Base-by-base conservation (phyloP, 106 monocot species). In the Apostasia ramifera region DNA sequence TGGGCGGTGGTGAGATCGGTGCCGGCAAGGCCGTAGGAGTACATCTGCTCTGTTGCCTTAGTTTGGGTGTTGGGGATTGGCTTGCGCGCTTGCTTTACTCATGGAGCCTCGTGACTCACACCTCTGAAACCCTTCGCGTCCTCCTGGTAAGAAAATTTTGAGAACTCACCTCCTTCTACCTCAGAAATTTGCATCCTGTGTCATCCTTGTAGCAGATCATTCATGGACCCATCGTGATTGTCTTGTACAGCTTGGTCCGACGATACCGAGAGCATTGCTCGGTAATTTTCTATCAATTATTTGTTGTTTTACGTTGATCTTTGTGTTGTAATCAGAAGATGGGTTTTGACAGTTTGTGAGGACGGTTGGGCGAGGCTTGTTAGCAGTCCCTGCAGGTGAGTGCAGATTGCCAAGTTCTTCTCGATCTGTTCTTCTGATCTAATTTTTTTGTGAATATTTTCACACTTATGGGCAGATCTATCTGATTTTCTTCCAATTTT, bases 331-430 rank as follows among this genome's bases (percentile, higher is more conserved):
- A n/a, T n/a, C 3, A 57, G 63, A 68, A 0, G 9, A 53, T 61
- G 61, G 50, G 68, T 62, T 74, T 63, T 77, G 26, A 7, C 74
- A 87, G 87, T 80, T 73, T 51, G 59, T 40, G 59, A 78, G 60
- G 74, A 74, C 80, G 5, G 71, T 72, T 8, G 71, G 11, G 1
- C 74, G 83, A 45, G 87, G 83, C 50, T 15, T 83, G 61, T 6
- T 78, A 0, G 77, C 53, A 40, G 68, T 87, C 41, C 83, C 80
- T 9, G 60, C 66, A 9, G 87, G 87, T 87, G 69, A 77, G 70
- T 2, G 4, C 56, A 10, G 10, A 56, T 12, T 56, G 56, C 56
- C 56, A 56, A 56, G 14, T 56, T 56, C 12, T 49, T 65, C 26
- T 48, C 12, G 26, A 65, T 48, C 3, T 15, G 46, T 37, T 65